Conservation (phyloP, 2,329 filamentous ascomycete species). For the Xylaria multiplex region DNA sequence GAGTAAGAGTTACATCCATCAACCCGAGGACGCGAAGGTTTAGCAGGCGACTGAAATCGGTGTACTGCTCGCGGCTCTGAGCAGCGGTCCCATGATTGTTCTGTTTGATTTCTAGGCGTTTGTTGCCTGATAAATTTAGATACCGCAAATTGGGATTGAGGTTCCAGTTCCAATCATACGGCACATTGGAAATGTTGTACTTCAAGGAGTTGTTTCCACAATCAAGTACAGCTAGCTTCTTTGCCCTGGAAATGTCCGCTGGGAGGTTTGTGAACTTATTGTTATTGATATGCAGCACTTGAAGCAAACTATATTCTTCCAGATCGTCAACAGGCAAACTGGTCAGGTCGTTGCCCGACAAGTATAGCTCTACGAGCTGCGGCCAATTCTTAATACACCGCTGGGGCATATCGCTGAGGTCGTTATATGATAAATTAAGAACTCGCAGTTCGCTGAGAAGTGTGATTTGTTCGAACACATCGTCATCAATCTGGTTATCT, state of each 20-base stretch:
- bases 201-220: slow-evolving; percentile 95
- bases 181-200: slow-evolving; percentile 99
- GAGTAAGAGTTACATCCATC: slow-evolving; percentile 97
- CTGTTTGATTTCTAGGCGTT: slow-evolving; percentile 88
- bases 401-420: slow-evolving; percentile 90
- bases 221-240: slow-evolving; percentile 90
- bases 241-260: slow-evolving; percentile 92
- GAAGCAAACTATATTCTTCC: slow-evolving; percentile 86
- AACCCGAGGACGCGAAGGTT: slow-evolving; percentile 89
- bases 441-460: slow-evolving; percentile 84
- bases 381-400: slow-evolving; percentile 90
- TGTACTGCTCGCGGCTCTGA: slow-evolving; percentile 75
- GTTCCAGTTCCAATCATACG: slow-evolving; percentile 99
- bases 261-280: slow-evolving; percentile 98
- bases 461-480: slow-evolving; percentile 91
- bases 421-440: slow-evolving; percentile 94
- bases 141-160: slow-evolving; percentile 95
- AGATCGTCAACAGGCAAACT: slow-evolving; percentile 92
- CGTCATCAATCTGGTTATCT: slow-evolving; percentile 93
- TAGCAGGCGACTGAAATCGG: slow-evolving; percentile 86
- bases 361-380: slow-evolving; percentile 87
- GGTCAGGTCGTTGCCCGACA: slow-evolving; percentile 94
- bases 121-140: slow-evolving; percentile 96
- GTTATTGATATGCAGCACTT: slow-evolving; percentile 92
- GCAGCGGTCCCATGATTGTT: slow-evolving; percentile 64